Evolutionary conservation across 2,329 filamentous ascomycete species (phyloP).

Genomic region (Botrytis fabae): DNA sequence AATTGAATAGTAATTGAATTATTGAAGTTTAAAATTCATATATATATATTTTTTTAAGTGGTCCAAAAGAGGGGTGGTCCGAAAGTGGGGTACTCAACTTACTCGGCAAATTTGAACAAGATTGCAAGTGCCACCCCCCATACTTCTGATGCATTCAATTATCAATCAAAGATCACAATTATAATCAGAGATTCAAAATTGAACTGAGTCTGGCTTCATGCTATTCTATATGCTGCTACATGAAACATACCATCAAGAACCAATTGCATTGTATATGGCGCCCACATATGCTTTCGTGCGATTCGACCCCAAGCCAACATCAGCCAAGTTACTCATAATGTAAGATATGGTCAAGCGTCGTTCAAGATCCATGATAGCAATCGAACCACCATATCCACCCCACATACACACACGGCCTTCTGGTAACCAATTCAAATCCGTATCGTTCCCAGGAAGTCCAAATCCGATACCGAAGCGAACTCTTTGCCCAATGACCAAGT

Average conservation of each 20-base stretch:
- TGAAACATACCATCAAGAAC: background rate
- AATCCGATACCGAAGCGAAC: background rate
- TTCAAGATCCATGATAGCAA: constrained; percentile 47
- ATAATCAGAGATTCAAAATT: background rate
- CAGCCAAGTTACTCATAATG: constrained; percentile 49
- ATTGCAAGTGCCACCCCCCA: background rate
- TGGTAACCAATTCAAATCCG: constrained; percentile 32
- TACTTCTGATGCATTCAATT: background rate
- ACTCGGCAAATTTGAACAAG: background rate
- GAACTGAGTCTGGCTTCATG: background rate
- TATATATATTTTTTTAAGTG: too few species aligned
- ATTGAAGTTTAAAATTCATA: too few species aligned
- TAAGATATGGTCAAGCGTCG: constrained; percentile 47
- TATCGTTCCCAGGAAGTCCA: constrained; percentile 37
- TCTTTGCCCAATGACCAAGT: background rate
- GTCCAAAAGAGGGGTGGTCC: too few species aligned
- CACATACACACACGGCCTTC: constrained; percentile 45
- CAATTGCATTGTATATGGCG: constrained; percentile 18
- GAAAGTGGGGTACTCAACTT: too few species aligned
- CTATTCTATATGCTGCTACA: too few species aligned
- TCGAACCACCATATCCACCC: constrained; percentile 49
- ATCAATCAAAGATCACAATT: background rate
- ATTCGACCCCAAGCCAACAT: background rate
- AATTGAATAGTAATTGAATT: too few species aligned
- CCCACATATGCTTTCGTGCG: constrained; percentile 16